Percentiles rank a stretch among this genome's conserved stretches.
phyloP scores from a whole-genome alignment of 257 asterid species.

The Lycium ferocissimum region DNA sequence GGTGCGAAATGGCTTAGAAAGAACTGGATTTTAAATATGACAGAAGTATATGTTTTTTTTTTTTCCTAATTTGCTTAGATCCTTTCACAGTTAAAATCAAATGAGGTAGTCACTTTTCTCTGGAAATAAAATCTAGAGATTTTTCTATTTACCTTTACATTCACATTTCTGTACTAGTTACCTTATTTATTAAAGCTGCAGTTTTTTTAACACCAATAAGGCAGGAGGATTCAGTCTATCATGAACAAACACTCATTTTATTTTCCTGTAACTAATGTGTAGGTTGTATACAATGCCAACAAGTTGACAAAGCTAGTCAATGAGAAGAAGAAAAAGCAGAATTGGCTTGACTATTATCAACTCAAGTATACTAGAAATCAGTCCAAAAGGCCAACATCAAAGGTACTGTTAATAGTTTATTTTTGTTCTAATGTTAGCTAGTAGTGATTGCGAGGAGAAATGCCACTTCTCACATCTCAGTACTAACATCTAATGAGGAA shows the following conservation, averaged over 20 bases:
- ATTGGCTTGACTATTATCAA: conserved; percentile 93
- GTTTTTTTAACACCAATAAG: neutral
- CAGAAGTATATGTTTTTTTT: neutral
- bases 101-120: neutral
- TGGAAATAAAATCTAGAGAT: neutral
- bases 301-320: conserved; percentile 73
- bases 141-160: neutral
- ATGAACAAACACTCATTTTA: neutral
- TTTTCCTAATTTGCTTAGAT: neutral
- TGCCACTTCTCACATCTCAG: conserved; percentile 24
- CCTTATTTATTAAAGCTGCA: neutral
- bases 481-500: conserved; percentile 38
- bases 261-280: conserved; percentile 34
- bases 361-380: conserved; percentile 73
- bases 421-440: neutral
- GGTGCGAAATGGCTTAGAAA: neutral
- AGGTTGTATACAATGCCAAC: conserved; percentile 90
- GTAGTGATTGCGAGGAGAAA: neutral
- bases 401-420: conserved; percentile 51
- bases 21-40: neutral
- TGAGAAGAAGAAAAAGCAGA: conserved; percentile 71
- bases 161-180: neutral
- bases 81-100: neutral
- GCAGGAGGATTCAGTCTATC: conserved; percentile 1
- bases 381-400: conserved; percentile 60